Base-by-base conservation (phyloP, 441 rosid genomes). In the Eugenia klotzschiana region DNA sequence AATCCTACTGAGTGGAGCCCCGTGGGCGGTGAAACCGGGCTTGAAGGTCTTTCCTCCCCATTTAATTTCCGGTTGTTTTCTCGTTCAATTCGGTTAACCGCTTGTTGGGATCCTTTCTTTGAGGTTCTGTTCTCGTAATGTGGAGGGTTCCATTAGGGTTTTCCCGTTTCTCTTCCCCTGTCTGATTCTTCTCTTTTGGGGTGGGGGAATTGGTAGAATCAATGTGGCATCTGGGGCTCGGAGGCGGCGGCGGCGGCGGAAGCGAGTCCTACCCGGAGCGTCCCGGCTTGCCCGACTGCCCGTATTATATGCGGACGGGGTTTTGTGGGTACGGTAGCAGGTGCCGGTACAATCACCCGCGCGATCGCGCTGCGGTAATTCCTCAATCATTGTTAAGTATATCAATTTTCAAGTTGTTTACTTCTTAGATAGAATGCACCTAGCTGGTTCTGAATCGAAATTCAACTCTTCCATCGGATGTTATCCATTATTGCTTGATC, bases 321-420 rank as follows among this genome's bases (percentile, higher is more conserved):
- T 84, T 86, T 83, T 96, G 99, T 86, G 97, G 94, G 22, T 96
- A 89, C 27, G 94, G 95, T 79, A 83, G 74, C 72, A 88, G 98
- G 90, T 96, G 99, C 90, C 98, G 98, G 69, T 94, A 90, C 91
- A 94, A 96, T 84, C 99, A 96, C 84, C 99, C 98, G 87, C 94
- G 89, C 25, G 89, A 96, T 89, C 99, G 98, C 53, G 96, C 98
- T 8, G 88, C 92, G 91, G 99, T 96, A 92, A 85, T 25, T 41
- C 40, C 77, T 79, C 54, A n/a, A 20, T 56, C 50, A 46, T 80
- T 83, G 40, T 51, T 56, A 29, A 51, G 23, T 23, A 10, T 56
- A 56, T 60, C 69, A 43, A 26, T 79, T 56, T 83, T 53, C 80
- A 7, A 55, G 41, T 46, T 23, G 2, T 51, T 10, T 80, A 2